Base-by-base conservation (phyloP, 345 rosid genomes). In the Gossypium sturtianum region DNA sequence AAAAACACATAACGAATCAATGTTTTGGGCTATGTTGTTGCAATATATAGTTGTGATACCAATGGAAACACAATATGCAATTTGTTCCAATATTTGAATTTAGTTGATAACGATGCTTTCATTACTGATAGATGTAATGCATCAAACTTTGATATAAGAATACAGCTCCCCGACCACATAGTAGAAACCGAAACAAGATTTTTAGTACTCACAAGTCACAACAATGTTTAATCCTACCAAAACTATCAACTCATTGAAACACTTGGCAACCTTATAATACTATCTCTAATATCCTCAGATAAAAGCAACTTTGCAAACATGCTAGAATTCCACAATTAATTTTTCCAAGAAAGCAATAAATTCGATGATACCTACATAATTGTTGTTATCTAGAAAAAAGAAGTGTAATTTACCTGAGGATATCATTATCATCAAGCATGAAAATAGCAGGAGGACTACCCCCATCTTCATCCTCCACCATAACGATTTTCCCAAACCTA, bases 401-500 rank as follows among this genome's bases (percentile, higher is more conserved):
- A 47, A 9, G 12, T 4, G 51, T 2, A 25, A 73, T 72, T 54
- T 82, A 87, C 96, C 93, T 88, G 82, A 92, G 89, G 69, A 94
- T 89, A 68, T 79, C 86, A 63, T 80, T 74, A 16, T 70, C 74
- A 58, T 92, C 94, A 19, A 94, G 89, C 98, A 94, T 94, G 81
- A 86, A 92, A 70, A 94, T 82, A 41, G 58, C 79, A 44, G 92
- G 91, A 48, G 93, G 90, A 34, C 68, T 54, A 1, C 84, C 83
- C 48, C 66, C 56, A 80, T 78, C 86, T 59, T 79, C 85, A 38
- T 87, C 88, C 75, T 89, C 89, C 54, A 90, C 71, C 68, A 85
- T 82, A 22, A 82, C 97, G 77, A 91, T 84, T 89, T 89, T 94
- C 74, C 97, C 97, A 13, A 89, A 76, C 83, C 87, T 85, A 9